Evolutionary conservation across 2,329 filamentous ascomycete genomes (phyloP).

Genomic region (Setomelanomma holmii): DNA sequence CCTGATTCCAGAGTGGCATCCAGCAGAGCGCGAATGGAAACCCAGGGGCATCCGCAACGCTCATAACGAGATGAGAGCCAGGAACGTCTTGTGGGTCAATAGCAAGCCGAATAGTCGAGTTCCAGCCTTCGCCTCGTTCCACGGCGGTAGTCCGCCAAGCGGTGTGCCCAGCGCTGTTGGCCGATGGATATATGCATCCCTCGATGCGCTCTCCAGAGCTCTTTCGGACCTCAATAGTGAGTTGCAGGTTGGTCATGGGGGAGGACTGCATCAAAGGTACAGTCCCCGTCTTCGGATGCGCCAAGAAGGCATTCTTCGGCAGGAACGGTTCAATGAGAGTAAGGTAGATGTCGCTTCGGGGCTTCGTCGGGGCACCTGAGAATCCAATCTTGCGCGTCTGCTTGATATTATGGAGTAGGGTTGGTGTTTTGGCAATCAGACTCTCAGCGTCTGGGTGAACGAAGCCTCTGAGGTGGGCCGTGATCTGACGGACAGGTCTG

Average conservation of each 20-base stretch:
- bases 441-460: slow-evolving; percentile 77
- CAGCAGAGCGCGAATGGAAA: slow-evolving; percentile 91
- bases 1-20: slow-evolving; percentile 91
- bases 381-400: slow-evolving; percentile 92
- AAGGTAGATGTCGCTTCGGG: slow-evolving; percentile 93
- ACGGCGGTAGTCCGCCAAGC: slow-evolving; percentile 87
- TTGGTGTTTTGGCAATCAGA: slow-evolving; percentile 86
- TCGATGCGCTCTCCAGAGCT: slow-evolving; percentile 82
- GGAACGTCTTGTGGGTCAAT: slow-evolving; percentile 81
- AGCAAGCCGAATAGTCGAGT: slow-evolving; percentile 82
- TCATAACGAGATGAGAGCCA: slow-evolving; percentile 86
- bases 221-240: slow-evolving; percentile 87
- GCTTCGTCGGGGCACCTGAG: slow-evolving; percentile 85
- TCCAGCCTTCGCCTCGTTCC: slow-evolving; percentile 83
- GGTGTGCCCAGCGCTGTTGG: slow-evolving; percentile 78
- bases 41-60: slow-evolving; percentile 82
- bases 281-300: slow-evolving; percentile 79
- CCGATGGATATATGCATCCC: slow-evolving; percentile 84
- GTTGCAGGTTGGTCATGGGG: slow-evolving; percentile 77
- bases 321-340: slow-evolving; percentile 82
- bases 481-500: slow-evolving; percentile 74
- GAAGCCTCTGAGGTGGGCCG: slow-evolving; percentile 81
- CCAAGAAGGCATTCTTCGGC: slow-evolving; percentile 68
- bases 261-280: slow-evolving; percentile 72
- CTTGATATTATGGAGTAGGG: slow-evolving; percentile 78